Base-by-base conservation (phyloP, 176 grass and related monocot genomes). In the Ampelocalamus luodianensis region DNA sequence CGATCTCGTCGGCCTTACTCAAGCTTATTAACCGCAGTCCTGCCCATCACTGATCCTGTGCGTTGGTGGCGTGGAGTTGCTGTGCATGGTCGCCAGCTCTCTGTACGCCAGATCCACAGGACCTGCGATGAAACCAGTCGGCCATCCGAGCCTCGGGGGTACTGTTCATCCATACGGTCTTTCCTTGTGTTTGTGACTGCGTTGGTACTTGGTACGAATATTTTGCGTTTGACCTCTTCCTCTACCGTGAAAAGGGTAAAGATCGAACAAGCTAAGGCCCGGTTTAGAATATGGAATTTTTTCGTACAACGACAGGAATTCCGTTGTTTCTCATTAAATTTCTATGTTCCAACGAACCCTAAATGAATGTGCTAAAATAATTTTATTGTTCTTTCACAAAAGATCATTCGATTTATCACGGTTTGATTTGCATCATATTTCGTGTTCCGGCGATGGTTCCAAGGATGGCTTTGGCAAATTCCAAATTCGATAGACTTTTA, bases 11-110 rank as follows among this genome's bases (percentile, higher is more conserved):
- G 34, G 32, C 15, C 20, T 56, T 17, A 0, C 79, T 20, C 39
- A 3, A 36, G 62, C 46, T 36, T 49, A 78, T 60, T 77, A 85
- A 78, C 74, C 39, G 49, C 65, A 70, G 79, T 79, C 58, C 59
- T 58, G 79, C 79, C 84, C 84, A 90, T 87, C 89, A 79, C 88
- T 66, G 55, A 27, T 16, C 18, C 78, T 58, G 77, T 86, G 61
- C 64, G 10, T 29, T 17, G 77, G 20, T 55, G 48, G 23, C 40
- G 62, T 62, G 40, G 49, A 74, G 76, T 27, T 71, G 36, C 45
- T 78, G 48, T 89, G 18, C 68, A 49, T 49, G 56, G 45, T 73
- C 81, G 58, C 71, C 76, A 37, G 20, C 75, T 6, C 24, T 22
- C 39, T 38, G 20, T 24, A 15, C 40, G 12, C 68, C 20, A 29